phyloP scores from a whole-genome alignment of 768 basidiomycete species.

The Pulveroboletus frians region DNA sequence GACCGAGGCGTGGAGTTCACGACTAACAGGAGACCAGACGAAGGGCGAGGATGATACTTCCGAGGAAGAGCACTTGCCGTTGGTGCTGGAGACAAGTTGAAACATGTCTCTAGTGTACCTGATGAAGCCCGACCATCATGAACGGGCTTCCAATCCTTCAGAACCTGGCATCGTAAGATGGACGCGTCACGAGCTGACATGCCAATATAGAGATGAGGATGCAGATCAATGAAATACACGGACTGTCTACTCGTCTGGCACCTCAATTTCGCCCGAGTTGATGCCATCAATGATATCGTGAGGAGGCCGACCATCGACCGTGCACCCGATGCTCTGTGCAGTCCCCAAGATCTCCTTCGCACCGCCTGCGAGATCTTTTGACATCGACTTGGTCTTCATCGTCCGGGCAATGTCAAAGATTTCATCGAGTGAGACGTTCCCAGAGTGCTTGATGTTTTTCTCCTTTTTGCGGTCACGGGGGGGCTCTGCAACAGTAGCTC shows the following conservation, averaged over 20 bases:
- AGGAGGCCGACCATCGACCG: constrained; percentile 86
- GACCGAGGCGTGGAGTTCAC: constrained; percentile 34
- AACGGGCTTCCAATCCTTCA: background rate
- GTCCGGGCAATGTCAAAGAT: constrained; percentile 94
- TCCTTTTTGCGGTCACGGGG: constrained; percentile 99
- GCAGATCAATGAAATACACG: constrained; percentile 17
- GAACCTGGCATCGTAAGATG: background rate
- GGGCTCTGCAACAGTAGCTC: constrained; percentile 59
- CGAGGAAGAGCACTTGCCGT: constrained; percentile 14
- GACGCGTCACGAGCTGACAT: constrained; percentile 4
- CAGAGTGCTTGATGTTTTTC: constrained; percentile 99
- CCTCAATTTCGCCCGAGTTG: constrained; percentile 77
- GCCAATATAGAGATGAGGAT: constrained; percentile 11
- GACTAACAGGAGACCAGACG: constrained; percentile 8
- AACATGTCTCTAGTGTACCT: background rate
- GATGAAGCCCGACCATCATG: background rate
- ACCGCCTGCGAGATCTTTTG: constrained; percentile 83
- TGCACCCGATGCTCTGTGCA: constrained; percentile 95
- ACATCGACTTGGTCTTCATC: constrained; percentile 90
- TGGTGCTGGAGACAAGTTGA: constrained; percentile 12
- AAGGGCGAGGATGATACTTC: constrained; percentile 9
- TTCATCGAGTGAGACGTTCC: constrained; percentile 91
- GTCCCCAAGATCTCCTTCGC: constrained; percentile 99
- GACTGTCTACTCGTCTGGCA: constrained; percentile 69
- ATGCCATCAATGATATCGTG: constrained; percentile 92